phyloP scores from a whole-genome alignment of 345 rosid genomes.

The Turnera subulata region DNA sequence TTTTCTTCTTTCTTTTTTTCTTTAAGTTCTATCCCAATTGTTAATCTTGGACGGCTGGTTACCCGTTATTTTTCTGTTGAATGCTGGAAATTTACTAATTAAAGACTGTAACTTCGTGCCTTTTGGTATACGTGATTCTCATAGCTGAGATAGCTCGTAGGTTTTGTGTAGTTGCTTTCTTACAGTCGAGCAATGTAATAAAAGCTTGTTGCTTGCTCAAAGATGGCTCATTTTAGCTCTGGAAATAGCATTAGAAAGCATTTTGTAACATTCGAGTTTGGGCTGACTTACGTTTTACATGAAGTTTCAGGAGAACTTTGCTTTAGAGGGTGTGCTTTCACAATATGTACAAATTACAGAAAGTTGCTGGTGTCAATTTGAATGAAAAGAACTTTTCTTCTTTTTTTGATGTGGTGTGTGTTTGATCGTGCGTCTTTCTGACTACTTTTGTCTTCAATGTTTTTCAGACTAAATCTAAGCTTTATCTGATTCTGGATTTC shows the following conservation, averaged over 20 bases:
- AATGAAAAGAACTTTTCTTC: background rate
- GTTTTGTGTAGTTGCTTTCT: too few relatives aligned
- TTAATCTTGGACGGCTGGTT: background rate
- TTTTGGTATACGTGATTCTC: too few relatives aligned
- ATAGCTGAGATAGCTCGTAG: too few relatives aligned
- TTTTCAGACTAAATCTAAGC: conserved; percentile 65
- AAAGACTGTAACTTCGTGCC: background rate
- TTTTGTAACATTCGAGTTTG: too few relatives aligned
- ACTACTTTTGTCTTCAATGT: background rate
- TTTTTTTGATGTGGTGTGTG: background rate
- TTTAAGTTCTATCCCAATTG: background rate
- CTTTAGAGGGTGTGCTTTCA: background rate
- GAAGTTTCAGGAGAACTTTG: too few relatives aligned
- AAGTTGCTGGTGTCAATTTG: background rate
- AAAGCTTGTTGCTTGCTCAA: background rate
- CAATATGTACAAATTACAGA: background rate
- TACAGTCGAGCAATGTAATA: too few relatives aligned
- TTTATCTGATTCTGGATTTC: conserved; percentile 68
- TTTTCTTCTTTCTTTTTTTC: background rate
- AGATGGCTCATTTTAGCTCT: background rate
- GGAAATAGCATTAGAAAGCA: too few relatives aligned
- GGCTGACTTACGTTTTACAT: too few relatives aligned
- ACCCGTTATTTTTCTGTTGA: background rate
- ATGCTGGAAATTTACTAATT: background rate
- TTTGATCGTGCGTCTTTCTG: background rate